phyloP scores from a whole-genome alignment of 805 yeast species.

The Saccharomycopsis amapae region DNA sequence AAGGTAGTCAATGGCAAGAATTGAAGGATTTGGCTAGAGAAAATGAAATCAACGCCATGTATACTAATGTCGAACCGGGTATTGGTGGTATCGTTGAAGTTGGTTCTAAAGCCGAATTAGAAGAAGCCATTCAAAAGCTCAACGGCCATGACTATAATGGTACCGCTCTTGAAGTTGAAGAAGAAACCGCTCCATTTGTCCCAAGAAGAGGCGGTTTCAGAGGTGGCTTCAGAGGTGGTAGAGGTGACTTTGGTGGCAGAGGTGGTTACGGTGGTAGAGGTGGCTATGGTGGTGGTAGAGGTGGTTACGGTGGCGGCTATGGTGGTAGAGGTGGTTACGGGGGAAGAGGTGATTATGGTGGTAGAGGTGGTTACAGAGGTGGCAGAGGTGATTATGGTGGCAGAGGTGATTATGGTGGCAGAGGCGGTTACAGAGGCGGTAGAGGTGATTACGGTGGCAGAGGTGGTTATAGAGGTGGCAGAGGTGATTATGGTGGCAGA shows the following conservation, averaged over 20 bases:
- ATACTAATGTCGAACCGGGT: slow-evolving; percentile 13
- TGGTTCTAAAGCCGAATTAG: slow-evolving; percentile 63
- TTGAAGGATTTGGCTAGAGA: slow-evolving; percentile 85
- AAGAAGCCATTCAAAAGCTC: slow-evolving; percentile 63
- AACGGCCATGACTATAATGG: slow-evolving; percentile 71
- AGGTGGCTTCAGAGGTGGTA: slow-evolving; percentile 27
- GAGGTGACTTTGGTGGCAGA: slow-evolving; percentile 13
- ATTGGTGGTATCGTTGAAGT: slow-evolving; percentile 40
- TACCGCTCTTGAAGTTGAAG: slow-evolving; percentile 28
- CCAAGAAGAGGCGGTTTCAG: slow-evolving; percentile 28
- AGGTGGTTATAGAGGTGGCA: slow-evolving; percentile 29
- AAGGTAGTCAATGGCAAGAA: slow-evolving; percentile 80
- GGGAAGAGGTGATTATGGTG: slow-evolving; percentile 30
- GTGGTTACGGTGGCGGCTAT: slow-evolving; percentile 10
- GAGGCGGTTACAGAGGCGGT: slow-evolving; percentile 17
- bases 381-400: slow-evolving; percentile 23
- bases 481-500: slow-evolving; percentile 39
- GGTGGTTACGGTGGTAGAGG: slow-evolving; percentile 13
- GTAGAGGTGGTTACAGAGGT: slow-evolving; percentile 36
- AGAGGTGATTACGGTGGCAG: slow-evolving; percentile 20
- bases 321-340: slow-evolving; percentile 28
- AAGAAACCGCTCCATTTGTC: slow-evolving; percentile 32
- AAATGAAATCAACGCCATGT: slow-evolving; percentile 28
- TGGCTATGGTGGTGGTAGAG: slow-evolving; percentile 15
- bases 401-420: slow-evolving; percentile 34